Evolutionary conservation across 1,284 basidiomycete genomes (phyloP), one percentile per base, ranked within the genome.

Genomic region (Heterobasidion irregulare): DNA sequence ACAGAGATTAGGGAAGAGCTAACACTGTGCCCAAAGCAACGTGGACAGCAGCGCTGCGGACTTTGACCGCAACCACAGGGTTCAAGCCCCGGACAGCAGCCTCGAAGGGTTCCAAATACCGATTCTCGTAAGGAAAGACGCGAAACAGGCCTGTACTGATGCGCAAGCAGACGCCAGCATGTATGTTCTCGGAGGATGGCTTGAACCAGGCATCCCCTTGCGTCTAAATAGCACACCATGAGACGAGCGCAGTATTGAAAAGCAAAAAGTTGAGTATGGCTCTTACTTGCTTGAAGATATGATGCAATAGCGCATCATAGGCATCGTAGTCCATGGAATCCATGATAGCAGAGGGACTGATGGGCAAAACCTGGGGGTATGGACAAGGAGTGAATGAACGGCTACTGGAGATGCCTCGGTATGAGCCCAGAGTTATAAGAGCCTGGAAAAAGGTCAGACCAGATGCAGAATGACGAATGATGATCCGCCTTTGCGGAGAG

Each of bases 21-120:
- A 66, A 90, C 83, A 86, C 77, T 34, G 77, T 79, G 26, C 78
- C 70, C 59, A 89, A 75, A 43, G 89, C 87, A 41, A 87, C 87
- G 63, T 90, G 84, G 16, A 91, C 84, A n/a, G 89, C 86, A 36
- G 88, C 86, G 61, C 82, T 86, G 43, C 88, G 81, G 47, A 89
- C 72, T 69, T 90, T 91, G 64, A 92, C 83, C 3, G 89, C 89
- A 47, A 90, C 86, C 50, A 89, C 83, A 13, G 88, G 86, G 63
- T 92, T 92, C 53, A 93, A 74, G 34, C 72, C 69, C 8, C 80
- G 76, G 9, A 92, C 75, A 7, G 86, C 86, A 9, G 80, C 79
- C 70, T 89, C 84, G 61, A 88, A 88, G 32, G 85, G 83, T 36
- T 77, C 79, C 51, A 88, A 75, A 65, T 75, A 68, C 47, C 58